Evolutionary conservation across 352 stramenopile species (phyloP).

Genomic region (Phytophthora idaei): DNA sequence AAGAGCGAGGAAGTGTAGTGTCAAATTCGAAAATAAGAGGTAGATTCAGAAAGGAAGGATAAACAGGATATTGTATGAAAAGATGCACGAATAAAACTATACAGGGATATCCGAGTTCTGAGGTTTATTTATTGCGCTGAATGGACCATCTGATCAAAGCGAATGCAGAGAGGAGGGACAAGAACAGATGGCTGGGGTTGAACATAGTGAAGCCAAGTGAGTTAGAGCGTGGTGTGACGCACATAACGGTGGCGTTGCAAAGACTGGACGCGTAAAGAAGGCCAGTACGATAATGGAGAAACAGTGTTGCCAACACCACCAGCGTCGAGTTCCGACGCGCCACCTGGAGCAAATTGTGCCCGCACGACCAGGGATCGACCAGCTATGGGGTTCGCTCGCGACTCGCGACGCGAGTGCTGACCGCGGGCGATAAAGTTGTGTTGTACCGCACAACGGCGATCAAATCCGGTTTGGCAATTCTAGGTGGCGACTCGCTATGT

Average conservation of each 20-base stretch:
- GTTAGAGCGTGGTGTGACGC: neutral
- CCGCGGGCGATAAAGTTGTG: too few relatives aligned
- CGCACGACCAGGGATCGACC: constrained; percentile 12
- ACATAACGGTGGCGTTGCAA: constrained; percentile 4
- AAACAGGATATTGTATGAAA: neutral
- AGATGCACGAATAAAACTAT: neutral
- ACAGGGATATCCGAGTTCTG: neutral
- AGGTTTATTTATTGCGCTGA: neutral
- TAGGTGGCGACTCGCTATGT: too few relatives aligned
- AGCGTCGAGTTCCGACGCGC: constrained; percentile 17
- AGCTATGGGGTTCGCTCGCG: constrained; percentile 6
- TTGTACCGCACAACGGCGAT: too few relatives aligned
- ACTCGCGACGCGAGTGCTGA: too few relatives aligned
- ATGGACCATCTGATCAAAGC: constrained; percentile 6
- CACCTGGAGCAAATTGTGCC: constrained; percentile 21
- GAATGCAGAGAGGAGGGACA: constrained; percentile 5
- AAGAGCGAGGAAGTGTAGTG: constrained; percentile 8
- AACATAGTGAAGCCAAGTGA: constrained; percentile 16
- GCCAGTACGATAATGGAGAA: constrained; percentile 12
- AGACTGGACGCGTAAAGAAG: constrained; percentile 9
- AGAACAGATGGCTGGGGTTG: neutral
- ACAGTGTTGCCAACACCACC: neutral
- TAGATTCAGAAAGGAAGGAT: neutral
- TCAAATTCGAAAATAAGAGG: neutral
- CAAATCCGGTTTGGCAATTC: too few relatives aligned